Base-by-base conservation (phyloP, 2,329 filamentous ascomycete genomes). In the Nigrospora osmanthi region DNA sequence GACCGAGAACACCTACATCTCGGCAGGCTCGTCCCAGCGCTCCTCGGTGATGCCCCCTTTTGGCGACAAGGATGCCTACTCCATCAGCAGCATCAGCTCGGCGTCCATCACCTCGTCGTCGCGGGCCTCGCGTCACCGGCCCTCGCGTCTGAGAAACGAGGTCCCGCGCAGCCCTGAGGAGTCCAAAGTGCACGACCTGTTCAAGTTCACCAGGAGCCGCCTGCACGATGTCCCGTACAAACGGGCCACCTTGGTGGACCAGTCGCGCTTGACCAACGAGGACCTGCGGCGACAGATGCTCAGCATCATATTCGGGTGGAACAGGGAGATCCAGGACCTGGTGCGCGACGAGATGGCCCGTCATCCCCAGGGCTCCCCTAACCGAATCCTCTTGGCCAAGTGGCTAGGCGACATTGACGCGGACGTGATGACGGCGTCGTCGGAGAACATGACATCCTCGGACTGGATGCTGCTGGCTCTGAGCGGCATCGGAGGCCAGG, bases 401-500 rank as follows among this genome's bases (percentile, higher is more conserved):
- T 98, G 93, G 93, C 77, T 98, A 0, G 89, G 90, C 13, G 87
- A 95, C 49, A 80, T 88, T 34, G 83, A 89, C 47, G 77, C 84
- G 1, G 89, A 95, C 56, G 76, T 89, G 35, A 87, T 95, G 78
- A 77, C 82, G 11, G 81, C 87, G 3, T 87, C 81, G 37, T 85
- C 89, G 0, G 82, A 91, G 53, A 85, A 87, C n/a, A 90, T 93
- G 77, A 91, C 89, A 11, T 89, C 87, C 3, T 87, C 88, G 0
- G 93, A 97, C 64, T 98, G 93, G 93, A 96, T 98, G 89, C 69
- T 97, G 47, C 71, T 98, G 33, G 91, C 93, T 11, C 68, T 98
- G 42, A 95, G 88, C 58, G 87, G 88, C 35, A 94, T 97, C 66
- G 89, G 87, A 42, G 78, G 81, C 3, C 73, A 81, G 49, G 74